Evolutionary conservation across 2,329 filamentous ascomycete species (phyloP).

Genomic region (Monosporascus sp.): DNA sequence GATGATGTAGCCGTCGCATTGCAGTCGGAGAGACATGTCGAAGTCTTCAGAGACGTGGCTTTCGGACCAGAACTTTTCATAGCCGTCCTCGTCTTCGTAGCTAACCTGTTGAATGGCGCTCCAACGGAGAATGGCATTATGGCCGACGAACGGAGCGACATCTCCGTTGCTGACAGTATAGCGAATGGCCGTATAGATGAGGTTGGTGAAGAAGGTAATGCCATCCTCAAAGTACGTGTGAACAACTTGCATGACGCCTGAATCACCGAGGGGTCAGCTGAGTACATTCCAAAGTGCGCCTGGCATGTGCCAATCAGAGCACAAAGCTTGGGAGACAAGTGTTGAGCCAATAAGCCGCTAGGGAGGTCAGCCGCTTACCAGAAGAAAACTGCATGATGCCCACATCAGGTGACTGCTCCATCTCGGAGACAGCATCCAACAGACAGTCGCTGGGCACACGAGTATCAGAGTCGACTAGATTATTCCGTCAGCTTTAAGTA

Average conservation of each 20-base stretch:
- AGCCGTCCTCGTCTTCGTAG: slow-evolving; percentile 50
- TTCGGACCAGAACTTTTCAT: slow-evolving; percentile 70
- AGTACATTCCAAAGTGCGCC: background rate
- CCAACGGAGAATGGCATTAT: slow-evolving; percentile 73
- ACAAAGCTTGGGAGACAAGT: too few species aligned
- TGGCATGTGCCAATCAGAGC: too few species aligned
- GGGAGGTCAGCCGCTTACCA: background rate
- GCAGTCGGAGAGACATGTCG: slow-evolving; percentile 67
- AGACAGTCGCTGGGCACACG: slow-evolving; percentile 63
- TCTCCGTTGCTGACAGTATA: slow-evolving; percentile 69
- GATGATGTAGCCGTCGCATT: slow-evolving; percentile 62
- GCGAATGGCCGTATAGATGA: slow-evolving; percentile 69
- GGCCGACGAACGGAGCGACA: slow-evolving; percentile 69
- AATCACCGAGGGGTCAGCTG: background rate
- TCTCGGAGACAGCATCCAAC: slow-evolving; percentile 64
- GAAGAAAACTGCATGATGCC: slow-evolving; percentile 69
- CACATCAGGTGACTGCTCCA: slow-evolving; percentile 64
- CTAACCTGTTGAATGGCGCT: slow-evolving; percentile 54
- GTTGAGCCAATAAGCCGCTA: too few species aligned
- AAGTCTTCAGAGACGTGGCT: slow-evolving; percentile 74
- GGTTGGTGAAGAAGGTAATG: slow-evolving; percentile 69
- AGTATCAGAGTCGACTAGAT: slow-evolving; percentile 59
- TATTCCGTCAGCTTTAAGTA: slow-evolving; percentile 2
- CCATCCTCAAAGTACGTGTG: slow-evolving; percentile 69
- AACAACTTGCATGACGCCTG: slow-evolving; percentile 70